Percentiles rank a stretch among this genome's conserved stretches.
These are phyloP conservation scores for Dothideomycetes sp. DNA, from an alignment of 2,329 filamentous ascomycete genomes.

Conservation along the genomic window DNA sequence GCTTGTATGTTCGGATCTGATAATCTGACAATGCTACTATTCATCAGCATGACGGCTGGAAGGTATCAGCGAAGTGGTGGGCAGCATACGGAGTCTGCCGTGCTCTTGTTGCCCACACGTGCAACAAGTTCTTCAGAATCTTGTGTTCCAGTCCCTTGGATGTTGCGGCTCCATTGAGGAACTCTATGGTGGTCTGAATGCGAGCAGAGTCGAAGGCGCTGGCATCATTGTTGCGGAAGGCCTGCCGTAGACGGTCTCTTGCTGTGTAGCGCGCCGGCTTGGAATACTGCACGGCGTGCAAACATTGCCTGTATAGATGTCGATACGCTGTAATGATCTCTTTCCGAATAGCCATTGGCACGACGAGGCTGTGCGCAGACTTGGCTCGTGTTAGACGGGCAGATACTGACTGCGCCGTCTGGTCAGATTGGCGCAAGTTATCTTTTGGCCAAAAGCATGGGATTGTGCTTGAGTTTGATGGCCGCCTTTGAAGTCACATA, in stretches of 20 bases:
- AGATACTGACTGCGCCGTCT: too few relatives aligned
- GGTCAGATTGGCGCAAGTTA: too few relatives aligned
- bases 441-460: too few relatives aligned
- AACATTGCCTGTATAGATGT: slow-evolving; percentile 51
- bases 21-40: too few relatives aligned
- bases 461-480: too few relatives aligned
- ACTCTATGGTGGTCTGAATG: slow-evolving; percentile 57
- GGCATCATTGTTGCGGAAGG: slow-evolving; percentile 25
- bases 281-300: slow-evolving; percentile 63
- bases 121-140: slow-evolving; percentile 58
- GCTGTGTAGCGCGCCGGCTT: slow-evolving; percentile 54
- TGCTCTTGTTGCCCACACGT: slow-evolving; percentile 25
- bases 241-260: slow-evolving; percentile 37
- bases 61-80: too few relatives aligned
- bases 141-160: slow-evolving; percentile 59
- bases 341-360: neutral
- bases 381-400: too few relatives aligned
- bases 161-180: slow-evolving; percentile 53
- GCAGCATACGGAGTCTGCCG: too few relatives aligned
- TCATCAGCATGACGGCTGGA: too few relatives aligned
- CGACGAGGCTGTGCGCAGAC: too few relatives aligned
- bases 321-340: slow-evolving; percentile 55
- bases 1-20: neutral
- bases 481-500: too few relatives aligned
- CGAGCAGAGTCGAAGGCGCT: slow-evolving; percentile 17